Evolutionary conservation across 306 rosid genomes (phyloP), one percentile per base, ranked within the genome.

Genomic region (Quillaja saponaria): DNA sequence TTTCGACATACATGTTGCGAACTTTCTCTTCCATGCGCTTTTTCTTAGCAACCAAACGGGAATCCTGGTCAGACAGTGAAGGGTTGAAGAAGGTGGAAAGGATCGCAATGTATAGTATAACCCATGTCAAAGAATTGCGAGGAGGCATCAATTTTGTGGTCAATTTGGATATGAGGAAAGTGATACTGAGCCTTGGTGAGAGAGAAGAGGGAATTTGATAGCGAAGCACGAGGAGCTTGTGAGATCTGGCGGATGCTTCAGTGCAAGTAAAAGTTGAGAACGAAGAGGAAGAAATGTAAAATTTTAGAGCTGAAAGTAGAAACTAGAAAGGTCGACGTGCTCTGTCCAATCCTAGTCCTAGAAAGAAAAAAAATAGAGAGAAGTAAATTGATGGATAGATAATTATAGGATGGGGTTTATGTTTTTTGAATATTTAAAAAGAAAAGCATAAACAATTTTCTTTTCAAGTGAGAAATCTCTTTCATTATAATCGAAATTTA

Each of bases 11-110:
- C 96, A 92, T 88, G 49, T 75, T 80, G 53, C 95, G 98, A 67
- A 85, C 98, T 76, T 84, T 86, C 44, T 92, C 88, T 81, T 83
- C 76, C 95, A 92, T 82, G 64, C 90, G 96, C 16, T 37, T 78
- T 72, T 75, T 86, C 85, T 83, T 92, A 52, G 88, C 67, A 35
- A 83, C 72, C 68, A 66, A 81, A 35, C 31, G 81, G 66, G 73
- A 45, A 72, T 69, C 78, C 20, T 76, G 44, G 19, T 72, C 35
- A 10, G 88, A 73, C 14, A 51, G 3, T 63, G 79, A 76, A 6
- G 53, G 63, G 69, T 34, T 25, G 42, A 59, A 66, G 76, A 74
- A 28, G 57, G 75, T 13, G 54, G 71, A 48, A 50, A 82, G 68
- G 19, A 80, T n/a, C 38, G 88, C 28, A 61, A 86, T 35, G 65